Evolutionary conservation across 306 rosid species (phyloP).

Genomic region (Vigna unguiculata): DNA sequence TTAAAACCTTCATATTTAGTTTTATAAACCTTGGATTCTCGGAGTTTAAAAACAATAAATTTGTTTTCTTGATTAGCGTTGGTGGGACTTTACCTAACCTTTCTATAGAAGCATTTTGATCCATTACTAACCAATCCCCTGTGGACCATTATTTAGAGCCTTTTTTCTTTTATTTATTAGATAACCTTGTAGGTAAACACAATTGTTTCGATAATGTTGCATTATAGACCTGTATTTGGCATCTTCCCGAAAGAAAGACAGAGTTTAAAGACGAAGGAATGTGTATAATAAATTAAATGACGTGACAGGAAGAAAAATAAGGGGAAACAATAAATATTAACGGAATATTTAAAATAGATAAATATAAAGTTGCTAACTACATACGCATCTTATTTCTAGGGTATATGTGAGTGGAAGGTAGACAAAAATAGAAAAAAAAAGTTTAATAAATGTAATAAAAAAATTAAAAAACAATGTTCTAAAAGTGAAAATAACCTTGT

Average conservation of each 20-base stretch:
- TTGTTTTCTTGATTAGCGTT: neutral
- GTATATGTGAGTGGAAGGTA: neutral
- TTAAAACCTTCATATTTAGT: no score
- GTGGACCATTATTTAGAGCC: neutral
- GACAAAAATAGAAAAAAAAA: neutral
- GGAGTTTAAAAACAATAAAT: neutral
- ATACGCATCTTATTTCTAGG: neutral
- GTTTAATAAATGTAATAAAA: neutral
- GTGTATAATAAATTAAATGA: neutral
- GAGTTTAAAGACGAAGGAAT: neutral
- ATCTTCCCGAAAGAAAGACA: neutral
- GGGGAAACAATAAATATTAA: neutral
- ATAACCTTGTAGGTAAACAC: neutral
- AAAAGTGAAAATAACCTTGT: neutral
- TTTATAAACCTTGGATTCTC: neutral
- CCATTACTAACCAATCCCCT: neutral
- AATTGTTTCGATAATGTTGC: neutral
- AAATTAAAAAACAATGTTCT: neutral
- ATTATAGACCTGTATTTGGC: neutral
- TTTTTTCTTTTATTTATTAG: neutral
- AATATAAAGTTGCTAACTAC: neutral
- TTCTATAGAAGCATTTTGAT: neutral
- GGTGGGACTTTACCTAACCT: constrained; percentile 17
- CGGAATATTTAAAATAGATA: neutral
- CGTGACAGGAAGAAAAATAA: neutral